Conservation (phyloP, 1,284 basidiomycete genomes). For the Coniophora puteana region DNA sequence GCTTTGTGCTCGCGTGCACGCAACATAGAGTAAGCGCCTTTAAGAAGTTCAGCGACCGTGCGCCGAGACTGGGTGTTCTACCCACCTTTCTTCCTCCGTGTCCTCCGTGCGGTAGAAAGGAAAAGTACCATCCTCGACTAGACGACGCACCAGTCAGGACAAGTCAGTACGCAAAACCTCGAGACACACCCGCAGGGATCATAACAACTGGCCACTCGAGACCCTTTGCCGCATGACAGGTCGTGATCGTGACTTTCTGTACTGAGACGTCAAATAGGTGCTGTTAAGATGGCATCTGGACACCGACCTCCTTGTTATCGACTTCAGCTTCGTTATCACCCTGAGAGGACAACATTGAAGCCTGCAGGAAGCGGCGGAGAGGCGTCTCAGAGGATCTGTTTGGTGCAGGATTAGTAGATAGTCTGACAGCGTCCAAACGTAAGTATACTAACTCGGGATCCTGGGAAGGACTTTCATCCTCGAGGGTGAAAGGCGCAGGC, state of each 20-base stretch:
- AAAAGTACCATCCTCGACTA: slow-evolving; percentile 76
- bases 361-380: slow-evolving; percentile 78
- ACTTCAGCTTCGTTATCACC: slow-evolving; percentile 62
- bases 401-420: not conserved
- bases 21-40: slow-evolving; percentile 84
- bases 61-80: slow-evolving; percentile 2
- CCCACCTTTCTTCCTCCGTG: slow-evolving; percentile 77
- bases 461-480: not conserved
- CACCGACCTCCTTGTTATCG: slow-evolving; percentile 51
- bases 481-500: not conserved
- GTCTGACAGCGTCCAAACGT: not conserved
- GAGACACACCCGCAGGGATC: slow-evolving; percentile 57
- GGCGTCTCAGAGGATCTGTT: slow-evolving; percentile 61
- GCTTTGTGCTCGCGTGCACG: slow-evolving; percentile 84
- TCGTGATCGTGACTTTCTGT: slow-evolving; percentile 84
- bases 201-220: slow-evolving; percentile 91
- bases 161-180: too few relatives aligned
- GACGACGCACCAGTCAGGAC: not conserved
- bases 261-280: slow-evolving; percentile 5
- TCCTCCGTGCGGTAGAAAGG: slow-evolving; percentile 81
- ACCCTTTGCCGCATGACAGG: slow-evolving; percentile 89
- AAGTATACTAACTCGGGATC: not conserved
- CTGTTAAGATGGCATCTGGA: not conserved
- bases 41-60: not conserved
- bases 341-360: slow-evolving; percentile 84